Evolutionary conservation across 495 filamentous ascomycete species (phyloP).

Genomic region (Aspergillus ellipticus): DNA sequence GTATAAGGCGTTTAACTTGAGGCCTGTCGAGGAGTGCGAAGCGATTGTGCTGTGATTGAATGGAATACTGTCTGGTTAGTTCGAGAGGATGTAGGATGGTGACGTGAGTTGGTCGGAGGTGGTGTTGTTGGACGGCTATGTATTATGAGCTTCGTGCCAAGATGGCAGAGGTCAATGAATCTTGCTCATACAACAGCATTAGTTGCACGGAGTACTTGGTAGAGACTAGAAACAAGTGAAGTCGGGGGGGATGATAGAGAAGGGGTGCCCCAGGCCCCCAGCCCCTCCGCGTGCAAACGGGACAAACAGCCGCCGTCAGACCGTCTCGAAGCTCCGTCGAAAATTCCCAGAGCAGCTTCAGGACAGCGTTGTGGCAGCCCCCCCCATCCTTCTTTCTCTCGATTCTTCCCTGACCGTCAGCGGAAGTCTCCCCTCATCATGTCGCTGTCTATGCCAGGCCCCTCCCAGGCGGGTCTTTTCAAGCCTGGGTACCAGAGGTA

Average conservation of each 20-base stretch:
- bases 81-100: no score
- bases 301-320: slow-evolving; percentile 38
- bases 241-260: no score
- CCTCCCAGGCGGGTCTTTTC: slow-evolving; percentile 90
- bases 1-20: slow-evolving; percentile 25
- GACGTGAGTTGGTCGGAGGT: no score
- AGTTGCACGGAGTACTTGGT: no score
- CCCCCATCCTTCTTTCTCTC: slow-evolving; percentile 19
- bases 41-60: slow-evolving; percentile 9
- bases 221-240: no score
- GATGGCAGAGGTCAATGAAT: no score
- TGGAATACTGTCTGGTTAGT: no score
- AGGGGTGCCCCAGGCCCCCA: no score
- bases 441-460: slow-evolving; percentile 92
- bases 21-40: slow-evolving; percentile 24
- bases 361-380: slow-evolving; percentile 22
- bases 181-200: no score
- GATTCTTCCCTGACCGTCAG: slow-evolving; percentile 18
- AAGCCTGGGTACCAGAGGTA: slow-evolving; percentile 97
- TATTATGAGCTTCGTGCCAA: no score
- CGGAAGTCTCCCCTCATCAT: slow-evolving; percentile 52
- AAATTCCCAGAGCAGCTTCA: slow-evolving; percentile 41
- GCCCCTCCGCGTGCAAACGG: slow-evolving; percentile 43
- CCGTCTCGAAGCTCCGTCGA: slow-evolving; percentile 40
- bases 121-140: no score